Percentiles rank a stretch among this genome's conserved stretches.
Conservation (phyloP, 2,329 filamentous ascomycete species). For the Aspergillus melleus region DNA sequence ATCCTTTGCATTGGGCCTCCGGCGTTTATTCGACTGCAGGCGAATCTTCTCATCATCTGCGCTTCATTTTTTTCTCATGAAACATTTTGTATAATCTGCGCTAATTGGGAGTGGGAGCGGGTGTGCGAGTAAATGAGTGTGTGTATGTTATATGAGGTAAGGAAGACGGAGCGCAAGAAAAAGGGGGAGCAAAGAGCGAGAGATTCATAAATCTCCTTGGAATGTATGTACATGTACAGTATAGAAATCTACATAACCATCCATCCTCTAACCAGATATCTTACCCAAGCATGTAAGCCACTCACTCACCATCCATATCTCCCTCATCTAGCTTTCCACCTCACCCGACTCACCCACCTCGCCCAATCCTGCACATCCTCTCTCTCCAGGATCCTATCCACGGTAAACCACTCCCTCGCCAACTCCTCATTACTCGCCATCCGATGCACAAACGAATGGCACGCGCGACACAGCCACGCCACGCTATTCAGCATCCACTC, state of each 20-base stretch:
- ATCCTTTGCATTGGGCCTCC: neutral
- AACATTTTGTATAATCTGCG: no score
- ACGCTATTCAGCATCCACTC: conserved; percentile 75
- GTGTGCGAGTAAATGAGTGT: no score
- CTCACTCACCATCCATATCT: no score
- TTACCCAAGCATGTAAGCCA: neutral
- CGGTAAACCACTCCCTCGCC: conserved; percentile 69
- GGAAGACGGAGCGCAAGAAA: neutral
- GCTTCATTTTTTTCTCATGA: neutral
- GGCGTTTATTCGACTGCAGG: neutral
- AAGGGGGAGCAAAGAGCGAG: neutral
- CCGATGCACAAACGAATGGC: conserved; percentile 78
- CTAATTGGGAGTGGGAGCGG: neutral
- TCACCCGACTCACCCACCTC: conserved; percentile 68
- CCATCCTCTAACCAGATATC: neutral
- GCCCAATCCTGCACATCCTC: conserved; percentile 73
- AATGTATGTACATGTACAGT: neutral
- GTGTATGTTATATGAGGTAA: neutral
- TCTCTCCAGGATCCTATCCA: conserved; percentile 68
- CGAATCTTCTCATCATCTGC: neutral
- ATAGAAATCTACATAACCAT: neutral
- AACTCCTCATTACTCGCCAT: conserved; percentile 76
- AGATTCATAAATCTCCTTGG: neutral
- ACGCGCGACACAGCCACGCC: conserved; percentile 82
- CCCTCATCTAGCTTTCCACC: conserved; percentile 67